A percentile compares a stretch with the other conserved stretches of the same genome.
phyloP scores from a whole-genome alignment of 192 early-diverging fungal species.

The Bifiguratus adelaidae region DNA sequence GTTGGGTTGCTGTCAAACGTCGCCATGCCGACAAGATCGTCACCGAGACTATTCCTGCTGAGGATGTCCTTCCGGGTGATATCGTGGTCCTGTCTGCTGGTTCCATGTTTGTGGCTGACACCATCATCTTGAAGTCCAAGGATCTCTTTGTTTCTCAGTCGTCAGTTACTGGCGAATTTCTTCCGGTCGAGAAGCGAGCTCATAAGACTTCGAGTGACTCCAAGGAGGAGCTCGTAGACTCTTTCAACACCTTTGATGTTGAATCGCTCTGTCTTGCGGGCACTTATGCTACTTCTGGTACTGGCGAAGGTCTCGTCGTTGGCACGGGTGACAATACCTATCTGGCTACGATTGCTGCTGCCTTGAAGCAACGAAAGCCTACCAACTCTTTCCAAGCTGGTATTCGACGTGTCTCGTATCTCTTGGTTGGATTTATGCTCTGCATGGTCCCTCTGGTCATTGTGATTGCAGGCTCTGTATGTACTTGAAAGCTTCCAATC shows the following conservation, averaged over 20 bases:
- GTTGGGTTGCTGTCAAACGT: constrained; percentile 19
- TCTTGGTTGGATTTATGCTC: constrained; percentile 28
- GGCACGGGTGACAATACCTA: constrained; percentile 30
- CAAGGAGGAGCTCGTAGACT: neutral
- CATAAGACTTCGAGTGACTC: constrained; percentile 4
- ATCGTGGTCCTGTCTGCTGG: constrained; percentile 29
- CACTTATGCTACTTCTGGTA: constrained; percentile 32
- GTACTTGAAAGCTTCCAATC: too few species aligned
- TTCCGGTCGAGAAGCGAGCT: constrained; percentile 32
- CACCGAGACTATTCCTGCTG: constrained; percentile 18
- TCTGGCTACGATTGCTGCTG: constrained; percentile 28
- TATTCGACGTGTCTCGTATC: constrained; percentile 28
- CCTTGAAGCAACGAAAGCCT: constrained; percentile 10
- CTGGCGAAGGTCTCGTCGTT: constrained; percentile 32
- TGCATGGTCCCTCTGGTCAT: constrained; percentile 34
- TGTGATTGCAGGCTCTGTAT: constrained; percentile 24
- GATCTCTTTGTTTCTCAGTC: constrained; percentile 38
- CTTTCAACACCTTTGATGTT: neutral
- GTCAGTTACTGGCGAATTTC: constrained; percentile 30
- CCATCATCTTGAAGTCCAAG: constrained; percentile 23
- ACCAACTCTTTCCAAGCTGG: constrained; percentile 32
- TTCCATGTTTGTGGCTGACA: constrained; percentile 28
- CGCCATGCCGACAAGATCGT: constrained; percentile 8
- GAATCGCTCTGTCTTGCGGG: constrained; percentile 28
- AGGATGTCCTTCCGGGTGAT: constrained; percentile 34